phyloP scores from a whole-genome alignment of 2,329 filamentous ascomycete species.

The Phialophora expanda region DNA sequence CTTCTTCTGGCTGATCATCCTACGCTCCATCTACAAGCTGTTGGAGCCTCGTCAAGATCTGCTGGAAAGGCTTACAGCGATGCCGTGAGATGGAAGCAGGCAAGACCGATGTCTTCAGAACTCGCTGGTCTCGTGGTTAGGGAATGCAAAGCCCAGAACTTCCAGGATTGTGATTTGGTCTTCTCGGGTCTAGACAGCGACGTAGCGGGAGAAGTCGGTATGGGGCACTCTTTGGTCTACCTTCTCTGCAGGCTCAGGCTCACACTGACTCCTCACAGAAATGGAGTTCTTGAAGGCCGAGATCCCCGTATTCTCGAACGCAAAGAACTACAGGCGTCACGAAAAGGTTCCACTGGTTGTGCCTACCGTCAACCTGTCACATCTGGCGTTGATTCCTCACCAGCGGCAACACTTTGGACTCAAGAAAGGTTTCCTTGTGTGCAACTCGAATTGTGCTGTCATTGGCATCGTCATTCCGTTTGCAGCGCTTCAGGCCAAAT shows the following conservation, averaged over 20 bases:
- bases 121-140: constrained; percentile 82
- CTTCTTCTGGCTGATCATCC: constrained; percentile 88
- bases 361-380: constrained; percentile 88
- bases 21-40: constrained; percentile 80
- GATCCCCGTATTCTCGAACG: constrained; percentile 93
- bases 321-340: constrained; percentile 93
- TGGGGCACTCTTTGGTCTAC: constrained; percentile 37
- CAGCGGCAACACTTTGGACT: constrained; percentile 76
- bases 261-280: constrained; percentile 59
- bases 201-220: constrained; percentile 89
- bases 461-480: constrained; percentile 96
- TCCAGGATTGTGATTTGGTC: constrained; percentile 87
- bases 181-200: constrained; percentile 93
- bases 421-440: constrained; percentile 87
- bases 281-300: constrained; percentile 88
- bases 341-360: constrained; percentile 91
- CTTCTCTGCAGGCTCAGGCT: neutral
- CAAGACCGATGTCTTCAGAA: constrained; percentile 74
- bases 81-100: constrained; percentile 94
- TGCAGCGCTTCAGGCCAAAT: constrained; percentile 82
- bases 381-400: constrained; percentile 86
- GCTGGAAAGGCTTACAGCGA: constrained; percentile 94
- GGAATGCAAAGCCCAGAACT: constrained; percentile 80
- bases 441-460: constrained; percentile 98
- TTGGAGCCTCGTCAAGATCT: constrained; percentile 87